A percentile compares a stretch with the other conserved stretches of the same genome.
These are phyloP conservation scores for Cryptococcus depauperatus DNA, from an alignment of 1,284 basidiomycete genomes.

Conservation along the genomic window DNA sequence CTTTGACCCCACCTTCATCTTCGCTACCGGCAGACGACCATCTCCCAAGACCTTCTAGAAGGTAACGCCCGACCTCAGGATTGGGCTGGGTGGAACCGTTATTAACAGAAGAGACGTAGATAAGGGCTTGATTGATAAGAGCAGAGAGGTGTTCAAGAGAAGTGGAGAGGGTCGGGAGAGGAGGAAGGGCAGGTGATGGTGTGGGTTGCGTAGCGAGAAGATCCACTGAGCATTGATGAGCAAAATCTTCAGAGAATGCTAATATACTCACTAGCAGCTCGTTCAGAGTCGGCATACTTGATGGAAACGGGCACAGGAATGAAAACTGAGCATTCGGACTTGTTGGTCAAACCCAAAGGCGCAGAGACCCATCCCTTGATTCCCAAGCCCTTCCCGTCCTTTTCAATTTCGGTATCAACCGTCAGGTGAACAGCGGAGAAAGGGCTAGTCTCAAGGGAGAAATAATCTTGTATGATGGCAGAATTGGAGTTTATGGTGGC, in stretches of 20 bases:
- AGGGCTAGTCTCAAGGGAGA: conserved; percentile 81
- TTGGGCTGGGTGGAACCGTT: conserved; percentile 73
- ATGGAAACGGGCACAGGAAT: conserved; percentile 76
- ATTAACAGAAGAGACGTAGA: conserved; percentile 77
- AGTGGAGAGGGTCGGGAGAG: conserved; percentile 34
- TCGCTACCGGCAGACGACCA: conserved; percentile 51
- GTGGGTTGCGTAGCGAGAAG: conserved; percentile 50
- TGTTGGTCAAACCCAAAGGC: conserved; percentile 62
- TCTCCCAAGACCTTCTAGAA: conserved; percentile 78
- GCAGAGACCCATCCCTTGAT: conserved; percentile 77
- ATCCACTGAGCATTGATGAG: conserved; percentile 54
- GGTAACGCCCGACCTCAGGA: conserved; percentile 77
- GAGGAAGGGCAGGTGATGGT: conserved; percentile 38
- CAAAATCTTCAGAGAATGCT: background rate
- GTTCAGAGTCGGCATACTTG: conserved; percentile 70
- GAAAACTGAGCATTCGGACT: conserved; percentile 87
- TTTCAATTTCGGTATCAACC: conserved; percentile 65
- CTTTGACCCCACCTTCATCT: conserved; percentile 41
- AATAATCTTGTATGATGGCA: conserved; percentile 97
- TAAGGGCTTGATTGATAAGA: conserved; percentile 55
- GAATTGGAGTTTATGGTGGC: conserved; percentile 87
- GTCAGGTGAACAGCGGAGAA: conserved; percentile 88
- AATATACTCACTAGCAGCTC: conserved; percentile 64
- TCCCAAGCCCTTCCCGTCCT: conserved; percentile 62
- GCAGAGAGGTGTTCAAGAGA: conserved; percentile 45